Conservation (phyloP, 352 stramenopile genomes). For the Phytophthora sojae region DNA sequence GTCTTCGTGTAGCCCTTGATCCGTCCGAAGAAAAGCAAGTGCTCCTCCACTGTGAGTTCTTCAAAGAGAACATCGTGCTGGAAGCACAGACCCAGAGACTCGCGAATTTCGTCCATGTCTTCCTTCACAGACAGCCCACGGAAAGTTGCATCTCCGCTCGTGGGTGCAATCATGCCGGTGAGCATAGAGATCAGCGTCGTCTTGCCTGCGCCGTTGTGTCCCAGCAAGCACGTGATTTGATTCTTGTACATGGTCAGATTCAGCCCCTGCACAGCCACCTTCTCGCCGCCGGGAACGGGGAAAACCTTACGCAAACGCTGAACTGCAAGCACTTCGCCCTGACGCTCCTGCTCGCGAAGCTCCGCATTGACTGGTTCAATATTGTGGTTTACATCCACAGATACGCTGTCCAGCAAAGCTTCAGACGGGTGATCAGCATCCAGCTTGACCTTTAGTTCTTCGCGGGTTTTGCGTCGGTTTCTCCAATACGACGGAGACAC, state of each 20-base stretch:
- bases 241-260: slow-evolving; percentile 91
- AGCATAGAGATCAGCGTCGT: slow-evolving; percentile 93
- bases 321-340: slow-evolving; percentile 50
- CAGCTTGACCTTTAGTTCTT: slow-evolving; percentile 18
- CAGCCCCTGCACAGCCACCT: slow-evolving; percentile 84
- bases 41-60: slow-evolving; percentile 79
- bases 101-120: slow-evolving; percentile 80
- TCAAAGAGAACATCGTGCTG: slow-evolving; percentile 86
- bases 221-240: slow-evolving; percentile 92
- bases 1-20: slow-evolving; percentile 64
- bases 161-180: slow-evolving; percentile 80
- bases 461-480: slow-evolving; percentile 18
- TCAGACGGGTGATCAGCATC: slow-evolving; percentile 23
- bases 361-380: slow-evolving; percentile 51
- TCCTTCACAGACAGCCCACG: slow-evolving; percentile 72
- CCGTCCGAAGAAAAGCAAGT: slow-evolving; percentile 73
- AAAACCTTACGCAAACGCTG: slow-evolving; percentile 73
- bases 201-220: slow-evolving; percentile 94
- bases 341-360: slow-evolving; percentile 45
- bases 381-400: slow-evolving; percentile 43
- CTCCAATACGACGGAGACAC: slow-evolving; percentile 89
- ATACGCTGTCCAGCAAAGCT: slow-evolving; percentile 40
- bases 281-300: slow-evolving; percentile 74
- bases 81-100: slow-evolving; percentile 80
- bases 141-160: slow-evolving; percentile 70